A percentile compares a stretch with the other conserved stretches of the same genome.
These are phyloP conservation scores for Syncephalastrum contaminatum DNA, from an alignment of 371 early-diverging fungal species.

Conservation along the genomic window DNA sequence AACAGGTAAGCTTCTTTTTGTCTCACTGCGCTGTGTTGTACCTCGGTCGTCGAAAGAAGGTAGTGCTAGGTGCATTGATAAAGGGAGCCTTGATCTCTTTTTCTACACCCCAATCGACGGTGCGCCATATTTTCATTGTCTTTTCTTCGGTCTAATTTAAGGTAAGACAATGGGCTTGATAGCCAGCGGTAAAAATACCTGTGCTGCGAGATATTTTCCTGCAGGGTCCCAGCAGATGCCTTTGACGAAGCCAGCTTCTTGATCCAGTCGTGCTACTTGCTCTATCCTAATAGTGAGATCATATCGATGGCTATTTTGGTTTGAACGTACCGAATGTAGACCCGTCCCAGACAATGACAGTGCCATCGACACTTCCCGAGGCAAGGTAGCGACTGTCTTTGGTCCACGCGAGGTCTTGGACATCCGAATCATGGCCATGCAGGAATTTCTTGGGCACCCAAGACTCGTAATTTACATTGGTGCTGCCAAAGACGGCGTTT, in stretches of 20 bases:
- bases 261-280: constrained; percentile 62
- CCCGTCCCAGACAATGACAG: constrained; percentile 85
- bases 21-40: constrained; percentile 13
- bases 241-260: constrained; percentile 91
- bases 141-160: constrained; percentile 84
- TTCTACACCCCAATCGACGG: constrained; percentile 84
- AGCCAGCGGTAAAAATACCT: constrained; percentile 47
- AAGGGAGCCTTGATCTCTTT: constrained; percentile 76
- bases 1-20: neutral
- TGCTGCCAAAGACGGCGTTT: constrained; percentile 55
- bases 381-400: constrained; percentile 85
- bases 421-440: constrained; percentile 94
- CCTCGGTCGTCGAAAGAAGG: constrained; percentile 89
- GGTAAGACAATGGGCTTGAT: too few relatives aligned
- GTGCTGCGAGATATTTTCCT: constrained; percentile 90
- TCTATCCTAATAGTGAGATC: constrained; percentile 31
- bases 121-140: constrained; percentile 84
- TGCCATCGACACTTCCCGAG: constrained; percentile 88
- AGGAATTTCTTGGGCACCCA: constrained; percentile 82
- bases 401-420: constrained; percentile 94
- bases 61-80: constrained; percentile 71
- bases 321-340: constrained; percentile 66
- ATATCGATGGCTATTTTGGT: neutral
- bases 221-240: constrained; percentile 97
- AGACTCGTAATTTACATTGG: constrained; percentile 65